Base-by-base conservation (phyloP, 2,329 filamentous ascomycete genomes). In the Cercospora zeina region DNA sequence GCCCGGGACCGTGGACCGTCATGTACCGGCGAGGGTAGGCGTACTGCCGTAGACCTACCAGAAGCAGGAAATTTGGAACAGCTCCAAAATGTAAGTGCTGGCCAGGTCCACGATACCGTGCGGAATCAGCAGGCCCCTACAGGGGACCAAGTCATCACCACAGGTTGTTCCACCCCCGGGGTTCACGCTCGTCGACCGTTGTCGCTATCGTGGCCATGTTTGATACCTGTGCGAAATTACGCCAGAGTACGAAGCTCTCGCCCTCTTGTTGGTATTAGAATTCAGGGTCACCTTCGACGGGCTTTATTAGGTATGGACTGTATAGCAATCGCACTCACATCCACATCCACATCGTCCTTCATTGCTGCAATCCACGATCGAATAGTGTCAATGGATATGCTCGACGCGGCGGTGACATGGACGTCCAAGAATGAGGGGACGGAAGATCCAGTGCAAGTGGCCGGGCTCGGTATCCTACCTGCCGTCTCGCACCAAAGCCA, bases 381-480 rank as follows among this genome's bases (percentile, higher is more conserved):
- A 51, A 60, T 49, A 39, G 30, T 47, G 11, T 51, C 54, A 51
- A 61, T 57, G 54, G 54, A 51, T 27, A 61, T 61, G 45, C 54
- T 56, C 53, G 59, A 56, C 42, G 47, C 51, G 14, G 54, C 58
- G 36, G 58, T 63, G 27, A 63, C 58, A 19, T 61, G 54, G 58
- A 39, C 59, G 21, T 49, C 62, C 13, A 58, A 53, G 58, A 19
- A 34, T 51, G 62, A 49, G 50, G 54, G 37, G 21, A 21, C 45
- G 36, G 54, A 51, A 30, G 58, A 63, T 30, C 58, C 62, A 16
- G 62, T 63, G 27, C 62, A 63, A 54, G 58, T 63, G 5, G 54
- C 62, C 21, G 62, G 62, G 24, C 47, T 63, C 19, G 62, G 62
- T 8, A 61, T 63, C 24, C 49, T 63, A 11, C 62, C 62, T 24